Conservation (phyloP, 768 basidiomycete genomes). For the Pholiota conissans region DNA sequence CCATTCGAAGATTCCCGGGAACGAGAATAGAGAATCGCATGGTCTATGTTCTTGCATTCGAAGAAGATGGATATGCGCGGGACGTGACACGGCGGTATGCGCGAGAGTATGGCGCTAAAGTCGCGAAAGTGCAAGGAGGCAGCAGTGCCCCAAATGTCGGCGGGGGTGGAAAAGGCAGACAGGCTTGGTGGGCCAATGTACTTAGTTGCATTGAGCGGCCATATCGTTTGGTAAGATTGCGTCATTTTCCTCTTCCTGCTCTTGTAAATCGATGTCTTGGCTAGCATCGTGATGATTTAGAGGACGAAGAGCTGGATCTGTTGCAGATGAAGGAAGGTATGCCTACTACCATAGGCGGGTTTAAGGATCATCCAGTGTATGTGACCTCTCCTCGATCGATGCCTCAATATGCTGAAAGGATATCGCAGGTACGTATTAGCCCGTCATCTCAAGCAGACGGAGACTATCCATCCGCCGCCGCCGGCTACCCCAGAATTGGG, state of each 20-base stretch:
- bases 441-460: constrained; percentile 85
- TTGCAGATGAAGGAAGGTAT: constrained; percentile 86
- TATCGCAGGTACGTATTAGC: constrained; percentile 59
- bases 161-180: constrained; percentile 58
- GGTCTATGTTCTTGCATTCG: constrained; percentile 90
- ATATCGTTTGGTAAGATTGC: constrained; percentile 71
- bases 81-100: constrained; percentile 94
- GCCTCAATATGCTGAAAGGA: neutral
- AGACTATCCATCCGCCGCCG: constrained; percentile 77
- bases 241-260: constrained; percentile 1
- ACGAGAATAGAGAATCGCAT: constrained; percentile 71
- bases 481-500: constrained; percentile 72
- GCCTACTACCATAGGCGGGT: constrained; percentile 87
- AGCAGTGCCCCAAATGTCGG: constrained; percentile 37
- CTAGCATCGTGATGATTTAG: constrained; percentile 89
- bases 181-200: constrained; percentile 86
- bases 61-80: constrained; percentile 90
- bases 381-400: constrained; percentile 22
- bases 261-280: constrained; percentile 17
- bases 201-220: constrained; percentile 64
- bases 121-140: constrained; percentile 74
- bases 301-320: constrained; percentile 84
- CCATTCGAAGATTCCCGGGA: constrained; percentile 22
- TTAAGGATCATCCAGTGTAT: constrained; percentile 94
- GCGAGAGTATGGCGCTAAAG: constrained; percentile 74